These are phyloP conservation scores for Clavulina sp. DNA, from an alignment of 768 basidiomycete genomes.

Conservation along the genomic window DNA sequence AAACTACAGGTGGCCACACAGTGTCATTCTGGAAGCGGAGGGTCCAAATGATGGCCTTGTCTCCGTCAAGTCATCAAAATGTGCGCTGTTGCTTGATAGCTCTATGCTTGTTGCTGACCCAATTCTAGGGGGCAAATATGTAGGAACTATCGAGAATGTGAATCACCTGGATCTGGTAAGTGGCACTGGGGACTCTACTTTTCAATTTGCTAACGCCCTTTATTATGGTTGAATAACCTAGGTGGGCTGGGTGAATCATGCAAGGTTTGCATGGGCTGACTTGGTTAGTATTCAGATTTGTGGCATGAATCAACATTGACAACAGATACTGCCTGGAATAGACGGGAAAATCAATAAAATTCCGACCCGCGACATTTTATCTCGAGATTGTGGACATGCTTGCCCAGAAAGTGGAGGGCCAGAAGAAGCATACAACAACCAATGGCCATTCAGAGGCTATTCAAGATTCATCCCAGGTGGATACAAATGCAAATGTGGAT, in stretches of 20 bases:
- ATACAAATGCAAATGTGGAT: no score
- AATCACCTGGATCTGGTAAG: slow-evolving; percentile 71
- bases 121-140: slow-evolving; percentile 58
- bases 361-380: slow-evolving; percentile 85
- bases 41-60: slow-evolving; percentile 93
- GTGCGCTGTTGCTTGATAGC: slow-evolving; percentile 17
- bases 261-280: not conserved
- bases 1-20: slow-evolving; percentile 41
- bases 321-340: slow-evolving; percentile 53
- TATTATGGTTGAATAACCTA: not conserved
- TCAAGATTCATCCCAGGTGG: no score
- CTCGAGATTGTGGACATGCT: slow-evolving; percentile 65
- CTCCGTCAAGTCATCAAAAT: slow-evolving; percentile 68
- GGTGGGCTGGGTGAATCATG: slow-evolving; percentile 6
- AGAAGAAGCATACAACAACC: no score
- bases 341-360: slow-evolving; percentile 76
- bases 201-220: not conserved
- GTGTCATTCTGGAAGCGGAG: slow-evolving; percentile 67
- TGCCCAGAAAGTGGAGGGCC: slow-evolving; percentile 57
- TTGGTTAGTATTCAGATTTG: not conserved
- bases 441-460: no score
- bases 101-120: not conserved
- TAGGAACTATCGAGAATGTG: slow-evolving; percentile 79
- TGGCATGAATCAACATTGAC: not conserved
- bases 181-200: not conserved